These are phyloP conservation scores for Pseudogymnoascus sp. DNA, from an alignment of 2,329 filamentous ascomycete species.

Conservation along the genomic window DNA sequence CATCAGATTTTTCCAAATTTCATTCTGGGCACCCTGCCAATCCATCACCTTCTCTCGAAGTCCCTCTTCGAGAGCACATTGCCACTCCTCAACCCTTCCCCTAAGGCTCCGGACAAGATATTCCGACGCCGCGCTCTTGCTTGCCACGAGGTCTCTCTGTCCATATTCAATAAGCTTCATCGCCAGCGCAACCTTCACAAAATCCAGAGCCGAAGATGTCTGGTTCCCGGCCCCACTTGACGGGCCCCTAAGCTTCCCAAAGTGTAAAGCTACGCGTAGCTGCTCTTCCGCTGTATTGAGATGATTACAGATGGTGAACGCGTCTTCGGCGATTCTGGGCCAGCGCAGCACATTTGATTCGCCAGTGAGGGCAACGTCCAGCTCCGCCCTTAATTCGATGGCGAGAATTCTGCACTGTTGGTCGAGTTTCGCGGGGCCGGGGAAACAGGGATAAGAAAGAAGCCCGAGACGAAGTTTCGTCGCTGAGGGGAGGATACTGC, in stretches of 20 bases:
- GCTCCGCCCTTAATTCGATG: background rate
- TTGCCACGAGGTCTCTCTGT: background rate
- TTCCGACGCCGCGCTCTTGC: background rate
- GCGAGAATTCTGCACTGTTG: constrained; percentile 11
- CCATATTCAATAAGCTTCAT: constrained; percentile 12
- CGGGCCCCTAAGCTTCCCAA: constrained; percentile 5
- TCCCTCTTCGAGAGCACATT: constrained; percentile 10
- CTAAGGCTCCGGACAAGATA: background rate
- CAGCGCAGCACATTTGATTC: constrained; percentile 12
- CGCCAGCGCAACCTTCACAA: constrained; percentile 10
- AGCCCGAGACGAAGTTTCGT: constrained; percentile 11
- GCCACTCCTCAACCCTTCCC: constrained; percentile 12
- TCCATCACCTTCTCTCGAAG: constrained; percentile 13
- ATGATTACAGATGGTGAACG: background rate
- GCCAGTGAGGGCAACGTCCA: constrained; percentile 4
- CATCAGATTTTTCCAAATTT: constrained; percentile 10
- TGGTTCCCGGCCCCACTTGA: background rate
- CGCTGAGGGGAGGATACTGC: constrained; percentile 4
- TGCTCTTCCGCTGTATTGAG: constrained; percentile 12
- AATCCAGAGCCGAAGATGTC: background rate
- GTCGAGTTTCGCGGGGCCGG: background rate
- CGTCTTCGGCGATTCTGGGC: constrained; percentile 11
- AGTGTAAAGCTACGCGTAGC: constrained; percentile 10
- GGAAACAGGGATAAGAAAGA: constrained; percentile 14
- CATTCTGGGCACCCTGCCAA: constrained; percentile 11